A percentile compares a stretch with the other conserved stretches of the same genome.
Evolutionary conservation across 169 alveolate species (phyloP).

Genomic region (Miamiensis avidus): DNA sequence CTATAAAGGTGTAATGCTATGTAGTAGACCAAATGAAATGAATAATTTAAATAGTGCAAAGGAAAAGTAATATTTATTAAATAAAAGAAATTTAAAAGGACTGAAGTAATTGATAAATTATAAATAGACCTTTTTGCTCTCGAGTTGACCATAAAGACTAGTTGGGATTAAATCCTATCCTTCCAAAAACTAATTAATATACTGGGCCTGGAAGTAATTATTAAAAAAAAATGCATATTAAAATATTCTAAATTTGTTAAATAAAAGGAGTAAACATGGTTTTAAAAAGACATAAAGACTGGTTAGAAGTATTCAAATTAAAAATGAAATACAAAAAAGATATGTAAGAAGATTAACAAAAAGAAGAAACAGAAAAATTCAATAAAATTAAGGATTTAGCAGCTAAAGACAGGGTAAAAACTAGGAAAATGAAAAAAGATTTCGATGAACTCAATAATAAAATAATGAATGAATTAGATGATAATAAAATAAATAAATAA

Average conservation of each 20-base stretch:
- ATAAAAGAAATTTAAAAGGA: too few species aligned
- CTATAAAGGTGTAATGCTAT: conserved; percentile 84
- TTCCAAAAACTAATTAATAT: neutral
- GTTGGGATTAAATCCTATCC: conserved; percentile 35
- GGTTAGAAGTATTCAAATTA: conserved; percentile 42
- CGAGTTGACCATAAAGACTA: conserved; percentile 40
- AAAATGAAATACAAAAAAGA: conserved; percentile 38
- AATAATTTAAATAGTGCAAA: conserved; percentile 32
- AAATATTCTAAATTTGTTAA: neutral
- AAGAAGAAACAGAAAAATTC: conserved; percentile 34
- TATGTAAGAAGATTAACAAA: conserved; percentile 29
- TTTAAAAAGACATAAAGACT: conserved; percentile 40
- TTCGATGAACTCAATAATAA: conserved; percentile 34
- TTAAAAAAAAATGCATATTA: neutral
- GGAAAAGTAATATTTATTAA: conserved; percentile 1
- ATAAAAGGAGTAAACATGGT: conserved; percentile 28
- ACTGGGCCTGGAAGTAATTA: neutral
- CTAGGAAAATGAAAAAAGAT: conserved; percentile 46
- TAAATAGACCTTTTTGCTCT: conserved; percentile 47
- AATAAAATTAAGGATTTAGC: conserved; percentile 40
- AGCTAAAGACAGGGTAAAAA: conserved; percentile 35
- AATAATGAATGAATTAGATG: conserved; percentile 30
- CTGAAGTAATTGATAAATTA: too few species aligned
- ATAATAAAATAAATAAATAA: conserved; percentile 6
- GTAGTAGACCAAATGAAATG: conserved; percentile 75